Conservation (phyloP, 2,329 filamentous ascomycete genomes). For the Verticillium klebahnii region DNA sequence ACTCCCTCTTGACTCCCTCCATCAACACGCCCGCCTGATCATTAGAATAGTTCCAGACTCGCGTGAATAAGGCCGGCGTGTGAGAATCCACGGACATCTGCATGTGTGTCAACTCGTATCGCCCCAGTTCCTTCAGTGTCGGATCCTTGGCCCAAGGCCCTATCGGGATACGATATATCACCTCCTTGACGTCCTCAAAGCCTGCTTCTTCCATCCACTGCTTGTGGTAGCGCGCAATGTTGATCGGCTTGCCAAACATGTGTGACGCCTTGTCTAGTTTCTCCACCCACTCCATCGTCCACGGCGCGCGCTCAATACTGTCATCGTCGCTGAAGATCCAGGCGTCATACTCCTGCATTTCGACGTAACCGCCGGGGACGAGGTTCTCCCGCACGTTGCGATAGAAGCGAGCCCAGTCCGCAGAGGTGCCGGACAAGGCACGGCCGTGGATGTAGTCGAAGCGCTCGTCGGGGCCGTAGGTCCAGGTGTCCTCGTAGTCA, state of each 20-base stretch:
- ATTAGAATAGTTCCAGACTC: slow-evolving; percentile 30
- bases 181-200: slow-evolving; percentile 28
- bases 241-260: slow-evolving; percentile 20
- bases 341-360: slow-evolving; percentile 19
- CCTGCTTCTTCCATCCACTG: slow-evolving; percentile 32
- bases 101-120: slow-evolving; percentile 32
- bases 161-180: slow-evolving; percentile 27
- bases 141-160: slow-evolving; percentile 32
- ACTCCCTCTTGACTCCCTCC: slow-evolving; percentile 33
- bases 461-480: slow-evolving; percentile 31
- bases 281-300: slow-evolving; percentile 12
- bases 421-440: slow-evolving; percentile 1
- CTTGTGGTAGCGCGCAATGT: slow-evolving; percentile 23
- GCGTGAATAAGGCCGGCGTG: slow-evolving; percentile 32
- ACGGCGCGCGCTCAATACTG: slow-evolving; percentile 7
- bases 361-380: slow-evolving; percentile 27
- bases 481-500: slow-evolving; percentile 52
- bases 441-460: slow-evolving; percentile 28
- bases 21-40: slow-evolving; percentile 37
- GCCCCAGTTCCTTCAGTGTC: slow-evolving; percentile 28
- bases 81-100: slow-evolving; percentile 38
- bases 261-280: slow-evolving; percentile 7
- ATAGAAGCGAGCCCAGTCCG: background rate
- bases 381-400: slow-evolving; percentile 19
- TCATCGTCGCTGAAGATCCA: slow-evolving; percentile 18